These are phyloP conservation scores for Tolypocladium guangdongense DNA, from an alignment of 2,329 filamentous ascomycete genomes.

Conservation along the genomic window DNA sequence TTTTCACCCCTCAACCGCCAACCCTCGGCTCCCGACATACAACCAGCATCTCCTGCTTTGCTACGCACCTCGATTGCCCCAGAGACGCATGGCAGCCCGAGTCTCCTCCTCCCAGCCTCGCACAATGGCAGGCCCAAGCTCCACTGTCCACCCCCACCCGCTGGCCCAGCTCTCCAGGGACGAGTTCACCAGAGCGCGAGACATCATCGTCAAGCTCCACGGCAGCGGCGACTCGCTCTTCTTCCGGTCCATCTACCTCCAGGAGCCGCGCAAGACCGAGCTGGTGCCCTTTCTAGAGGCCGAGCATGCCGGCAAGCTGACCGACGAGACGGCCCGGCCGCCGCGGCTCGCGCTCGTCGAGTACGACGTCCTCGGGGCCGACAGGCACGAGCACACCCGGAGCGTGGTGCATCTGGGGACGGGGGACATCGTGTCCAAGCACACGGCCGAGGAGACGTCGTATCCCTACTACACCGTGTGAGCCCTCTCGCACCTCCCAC, in stretches of 20 bases:
- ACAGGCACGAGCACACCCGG: conserved; percentile 21
- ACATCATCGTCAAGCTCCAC: conserved; percentile 27
- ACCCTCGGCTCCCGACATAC: not conserved
- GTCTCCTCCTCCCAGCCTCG: not conserved
- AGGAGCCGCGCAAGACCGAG: conserved; percentile 50
- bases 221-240: conserved; percentile 13
- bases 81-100: not conserved
- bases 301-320: conserved; percentile 41
- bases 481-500: not conserved
- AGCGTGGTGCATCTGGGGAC: conserved; percentile 26
- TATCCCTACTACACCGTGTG: conserved; percentile 23
- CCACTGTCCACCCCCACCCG: conserved; percentile 22
- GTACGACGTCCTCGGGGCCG: conserved; percentile 27
- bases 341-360: conserved; percentile 35
- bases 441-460: conserved; percentile 12
- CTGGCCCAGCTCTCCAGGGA: conserved; percentile 36
- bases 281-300: conserved; percentile 50
- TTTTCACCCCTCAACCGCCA: not conserved
- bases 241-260: conserved; percentile 50
- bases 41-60: not conserved
- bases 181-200: conserved; percentile 38
- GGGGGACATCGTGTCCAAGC: conserved; percentile 16
- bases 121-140: not conserved
- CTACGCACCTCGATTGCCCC: not conserved
- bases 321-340: conserved; percentile 29